Evolutionary conservation across 352 stramenopile genomes (phyloP).

Genomic region (Blastocystis sp.): DNA sequence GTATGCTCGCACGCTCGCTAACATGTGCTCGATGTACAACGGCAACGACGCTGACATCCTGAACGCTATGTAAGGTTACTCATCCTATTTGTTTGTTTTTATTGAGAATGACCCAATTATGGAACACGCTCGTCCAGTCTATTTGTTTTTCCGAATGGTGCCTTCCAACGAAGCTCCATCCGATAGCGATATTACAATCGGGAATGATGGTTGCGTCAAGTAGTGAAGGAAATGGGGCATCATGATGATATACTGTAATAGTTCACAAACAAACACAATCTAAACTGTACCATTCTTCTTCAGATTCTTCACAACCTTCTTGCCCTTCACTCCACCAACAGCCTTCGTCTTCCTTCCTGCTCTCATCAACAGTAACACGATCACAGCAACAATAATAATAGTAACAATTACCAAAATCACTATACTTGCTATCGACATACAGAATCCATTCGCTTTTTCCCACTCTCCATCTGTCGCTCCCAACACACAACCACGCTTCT

Average conservation of each 20-base stretch:
- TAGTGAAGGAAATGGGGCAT: no score
- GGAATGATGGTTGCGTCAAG: conserved; percentile 15
- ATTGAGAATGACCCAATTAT: no score
- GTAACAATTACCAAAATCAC: neutral
- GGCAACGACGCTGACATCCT: conserved; percentile 31
- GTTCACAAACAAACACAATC: no score
- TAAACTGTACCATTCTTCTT: no score
- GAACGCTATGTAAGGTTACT: conserved; percentile 39
- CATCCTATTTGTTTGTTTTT: conserved; percentile 20
- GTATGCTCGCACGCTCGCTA: conserved; percentile 53
- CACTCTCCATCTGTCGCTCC: neutral
- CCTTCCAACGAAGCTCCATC: neutral
- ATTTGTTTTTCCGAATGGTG: no score
- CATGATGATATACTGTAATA: no score
- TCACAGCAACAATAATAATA: neutral
- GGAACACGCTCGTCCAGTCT: no score
- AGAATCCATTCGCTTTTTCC: neutral
- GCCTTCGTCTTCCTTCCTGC: neutral
- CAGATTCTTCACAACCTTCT: neutral
- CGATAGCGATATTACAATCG: neutral
- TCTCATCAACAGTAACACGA: neutral
- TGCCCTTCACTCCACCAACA: neutral
- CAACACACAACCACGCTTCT: neutral
- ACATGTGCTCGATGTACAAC: conserved; percentile 44
- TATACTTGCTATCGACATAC: neutral